Conservation (phyloP, 306 rosid genomes). For the Mimosa pudica region DNA sequence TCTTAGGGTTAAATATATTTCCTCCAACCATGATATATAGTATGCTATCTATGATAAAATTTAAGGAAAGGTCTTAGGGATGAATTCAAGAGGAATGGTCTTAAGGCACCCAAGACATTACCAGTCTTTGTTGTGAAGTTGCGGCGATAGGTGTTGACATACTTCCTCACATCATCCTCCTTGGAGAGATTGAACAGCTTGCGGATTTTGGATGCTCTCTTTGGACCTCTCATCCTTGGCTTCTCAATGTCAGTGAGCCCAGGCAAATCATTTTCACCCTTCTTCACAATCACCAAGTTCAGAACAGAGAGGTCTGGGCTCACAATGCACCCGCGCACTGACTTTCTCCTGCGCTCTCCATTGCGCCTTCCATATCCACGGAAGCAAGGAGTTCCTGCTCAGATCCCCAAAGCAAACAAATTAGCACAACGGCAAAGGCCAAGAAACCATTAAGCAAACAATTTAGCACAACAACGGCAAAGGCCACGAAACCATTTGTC, state of each 20-base stretch:
- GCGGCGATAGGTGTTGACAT: conserved; percentile 45
- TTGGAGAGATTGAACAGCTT: conserved; percentile 44
- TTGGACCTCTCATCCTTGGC: conserved; percentile 47
- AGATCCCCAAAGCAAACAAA: neutral
- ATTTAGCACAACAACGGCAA: too few relatives aligned
- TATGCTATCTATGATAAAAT: too few relatives aligned
- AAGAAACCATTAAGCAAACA: too few relatives aligned
- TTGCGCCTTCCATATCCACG: conserved; percentile 50
- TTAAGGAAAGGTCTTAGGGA: too few relatives aligned
- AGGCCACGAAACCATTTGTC: too few relatives aligned
- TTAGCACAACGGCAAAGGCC: too few relatives aligned
- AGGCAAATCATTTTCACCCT: conserved; percentile 43
- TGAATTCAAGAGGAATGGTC: neutral
- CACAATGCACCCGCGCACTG: conserved; percentile 49
- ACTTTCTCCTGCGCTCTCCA: conserved; percentile 45
- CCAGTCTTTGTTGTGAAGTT: conserved; percentile 41
- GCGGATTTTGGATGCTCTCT: conserved; percentile 43
- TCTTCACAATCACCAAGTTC: conserved; percentile 44
- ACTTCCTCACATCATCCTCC: conserved; percentile 47
- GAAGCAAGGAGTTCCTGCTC: conserved; percentile 41
- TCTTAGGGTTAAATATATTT: too few relatives aligned
- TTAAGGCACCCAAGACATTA: neutral
- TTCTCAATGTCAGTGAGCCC: conserved; percentile 40
- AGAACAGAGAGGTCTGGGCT: conserved; percentile 45
- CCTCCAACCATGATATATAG: neutral